Percentiles rank a stretch among this genome's conserved stretches.
These are phyloP conservation scores for Leccinum truebloodii DNA, from an alignment of 768 basidiomycete species.

Conservation along the genomic window DNA sequence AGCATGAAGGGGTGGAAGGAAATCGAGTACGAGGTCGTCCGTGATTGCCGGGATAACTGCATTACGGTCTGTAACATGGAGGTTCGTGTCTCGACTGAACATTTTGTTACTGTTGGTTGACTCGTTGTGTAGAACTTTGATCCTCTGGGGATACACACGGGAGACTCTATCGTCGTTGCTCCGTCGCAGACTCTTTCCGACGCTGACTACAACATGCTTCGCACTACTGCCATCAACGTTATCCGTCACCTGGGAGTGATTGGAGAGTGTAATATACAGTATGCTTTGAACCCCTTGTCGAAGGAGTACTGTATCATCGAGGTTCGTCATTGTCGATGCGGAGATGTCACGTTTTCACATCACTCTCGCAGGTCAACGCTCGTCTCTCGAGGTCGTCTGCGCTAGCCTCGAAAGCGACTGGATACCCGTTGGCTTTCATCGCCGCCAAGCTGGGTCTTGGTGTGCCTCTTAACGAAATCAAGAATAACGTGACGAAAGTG, in stretches of 20 bases:
- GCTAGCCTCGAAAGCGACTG: constrained; percentile 96
- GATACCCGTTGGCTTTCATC: constrained; percentile 97
- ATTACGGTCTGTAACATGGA: constrained; percentile 99
- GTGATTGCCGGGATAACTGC: constrained; percentile 97
- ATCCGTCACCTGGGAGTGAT: constrained; percentile 98
- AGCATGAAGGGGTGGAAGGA: constrained; percentile 99
- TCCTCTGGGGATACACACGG: constrained; percentile 96
- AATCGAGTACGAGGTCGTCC: constrained; percentile 98
- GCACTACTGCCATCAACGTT: constrained; percentile 97
- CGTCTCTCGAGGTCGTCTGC: constrained; percentile 97
- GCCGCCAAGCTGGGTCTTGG: constrained; percentile 97
- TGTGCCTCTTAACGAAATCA: constrained; percentile 96
- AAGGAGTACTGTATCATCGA: constrained; percentile 99
- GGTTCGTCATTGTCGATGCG: constrained; percentile 39
- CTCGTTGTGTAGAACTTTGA: constrained; percentile 82
- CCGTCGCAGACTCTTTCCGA: constrained; percentile 99
- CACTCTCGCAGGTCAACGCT: constrained; percentile 71
- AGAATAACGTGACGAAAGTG: constrained; percentile 95
- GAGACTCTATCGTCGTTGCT: constrained; percentile 97
- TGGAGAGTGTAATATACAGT: constrained; percentile 99
- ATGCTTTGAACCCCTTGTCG: constrained; percentile 92
- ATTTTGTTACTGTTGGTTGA: constrained; percentile 1
- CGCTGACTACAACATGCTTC: constrained; percentile 98
- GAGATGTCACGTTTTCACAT: constrained; percentile 5
- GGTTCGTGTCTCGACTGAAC: constrained; percentile 50